Evolutionary conservation across 2,329 filamentous ascomycete species (phyloP).

Genomic region (Trichoderma atroviride): DNA sequence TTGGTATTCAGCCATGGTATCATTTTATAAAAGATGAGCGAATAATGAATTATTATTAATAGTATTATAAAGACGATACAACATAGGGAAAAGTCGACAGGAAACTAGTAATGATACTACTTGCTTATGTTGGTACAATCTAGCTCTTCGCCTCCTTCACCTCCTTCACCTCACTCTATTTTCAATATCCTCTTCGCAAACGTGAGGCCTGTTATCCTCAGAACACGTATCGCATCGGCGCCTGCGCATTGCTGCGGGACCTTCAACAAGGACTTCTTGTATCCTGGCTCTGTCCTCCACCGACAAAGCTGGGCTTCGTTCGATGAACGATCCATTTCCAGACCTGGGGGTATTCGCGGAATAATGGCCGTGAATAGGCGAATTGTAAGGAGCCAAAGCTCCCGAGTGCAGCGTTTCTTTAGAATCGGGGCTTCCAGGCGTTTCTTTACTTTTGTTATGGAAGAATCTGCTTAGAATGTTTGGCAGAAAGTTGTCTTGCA

Average conservation of each 20-base stretch:
- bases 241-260: constrained; percentile 25
- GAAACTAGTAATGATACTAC: not conserved
- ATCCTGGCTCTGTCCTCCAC: constrained; percentile 31
- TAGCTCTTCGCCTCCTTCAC: not conserved
- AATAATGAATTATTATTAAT: not conserved
- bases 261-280: constrained; percentile 34
- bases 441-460: constrained; percentile 33
- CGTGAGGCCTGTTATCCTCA: constrained; percentile 39
- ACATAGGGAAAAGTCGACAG: not conserved
- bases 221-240: constrained; percentile 36
- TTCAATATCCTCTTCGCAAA: constrained; percentile 37
- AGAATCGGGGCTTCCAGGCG: constrained; percentile 12
- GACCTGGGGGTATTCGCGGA: not conserved
- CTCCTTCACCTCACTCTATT: not conserved
- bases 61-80: not conserved
- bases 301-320: constrained; percentile 29
- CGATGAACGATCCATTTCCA: constrained; percentile 17
- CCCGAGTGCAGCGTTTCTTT: not conserved
- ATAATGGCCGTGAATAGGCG: not conserved
- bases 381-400: not conserved
- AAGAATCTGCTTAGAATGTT: constrained; percentile 37
- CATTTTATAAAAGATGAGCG: not conserved
- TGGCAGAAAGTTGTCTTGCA: constrained; percentile 31
- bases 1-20: not conserved
- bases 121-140: not conserved